Percentiles rank a stretch among this genome's conserved stretches.
phyloP scores from a whole-genome alignment of 805 yeast genomes.

The Wickerhamiella occidentalis region DNA sequence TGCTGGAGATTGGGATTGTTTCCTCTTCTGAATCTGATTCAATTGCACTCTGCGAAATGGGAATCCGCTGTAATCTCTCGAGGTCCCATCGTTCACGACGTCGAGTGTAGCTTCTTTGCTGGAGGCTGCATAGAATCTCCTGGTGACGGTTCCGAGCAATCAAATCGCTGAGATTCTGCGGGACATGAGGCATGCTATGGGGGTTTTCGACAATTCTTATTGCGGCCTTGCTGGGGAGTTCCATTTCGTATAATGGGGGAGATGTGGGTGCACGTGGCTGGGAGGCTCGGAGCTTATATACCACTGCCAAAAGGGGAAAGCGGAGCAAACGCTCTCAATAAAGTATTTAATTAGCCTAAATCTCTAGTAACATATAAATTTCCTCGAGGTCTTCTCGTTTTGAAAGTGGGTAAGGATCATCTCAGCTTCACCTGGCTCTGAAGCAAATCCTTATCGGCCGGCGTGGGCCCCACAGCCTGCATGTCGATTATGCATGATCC shows the following conservation, averaged over 20 bases:
- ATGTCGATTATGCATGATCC: not conserved
- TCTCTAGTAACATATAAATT: too few species aligned
- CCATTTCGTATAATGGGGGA: not conserved
- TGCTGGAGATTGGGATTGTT: not conserved
- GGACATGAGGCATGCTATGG: conserved; percentile 11
- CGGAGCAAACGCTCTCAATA: not conserved
- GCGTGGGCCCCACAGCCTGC: not conserved
- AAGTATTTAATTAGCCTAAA: not conserved
- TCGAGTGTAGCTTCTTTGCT: conserved; percentile 10
- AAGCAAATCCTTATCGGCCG: not conserved
- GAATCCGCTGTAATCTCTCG: not conserved
- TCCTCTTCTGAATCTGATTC: conserved; percentile 4
- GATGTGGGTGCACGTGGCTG: not conserved
- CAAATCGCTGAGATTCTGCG: conserved; percentile 3
- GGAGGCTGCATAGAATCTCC: conserved; percentile 1
- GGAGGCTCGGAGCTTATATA: not conserved
- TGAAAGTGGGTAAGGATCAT: too few species aligned
- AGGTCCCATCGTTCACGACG: conserved; percentile 8
- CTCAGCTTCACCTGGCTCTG: not conserved
- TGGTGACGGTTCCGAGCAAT: conserved; percentile 12
- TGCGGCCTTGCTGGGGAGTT: conserved; percentile 9
- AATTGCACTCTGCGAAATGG: conserved; percentile 1
- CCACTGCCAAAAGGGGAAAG: not conserved
- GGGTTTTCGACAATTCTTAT: conserved; percentile 10
- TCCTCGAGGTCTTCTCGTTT: too few species aligned